Evolutionary conservation across 2,329 filamentous ascomycete genomes (phyloP), one percentile per base, ranked within the genome.

Genomic region (Lanzia echinophila): DNA sequence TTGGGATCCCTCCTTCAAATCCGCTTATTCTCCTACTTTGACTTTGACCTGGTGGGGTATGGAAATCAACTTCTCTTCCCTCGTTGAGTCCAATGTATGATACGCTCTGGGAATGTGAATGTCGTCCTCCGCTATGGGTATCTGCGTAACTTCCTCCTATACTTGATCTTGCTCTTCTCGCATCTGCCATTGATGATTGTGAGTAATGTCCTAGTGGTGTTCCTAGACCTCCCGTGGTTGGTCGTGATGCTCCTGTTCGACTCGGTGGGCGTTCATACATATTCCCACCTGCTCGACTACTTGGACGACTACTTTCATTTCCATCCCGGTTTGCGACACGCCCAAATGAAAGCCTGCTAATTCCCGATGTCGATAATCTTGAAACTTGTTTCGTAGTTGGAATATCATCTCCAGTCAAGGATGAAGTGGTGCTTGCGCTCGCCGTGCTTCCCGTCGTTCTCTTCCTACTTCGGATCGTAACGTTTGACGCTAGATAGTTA

Each of bases 391-490:
- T 79, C 48, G 63, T 58, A 44, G 71, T 73, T 4, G 69, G 66
- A 5, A 70, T 68, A 17, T 68, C 65, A 33, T 62, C 59, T 22
- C 51, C 55, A n/a, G 56, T 60, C 44, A 58, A 50, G 15, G 65
- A 65, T 13, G 65, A 60, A 47, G 50, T 47, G 7, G 50, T 52
- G 24, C 50, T 52, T 6, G 45, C 59, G 34, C 65, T 67, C 10
- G 58, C 57, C 22, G 73, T 68, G 65, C 60, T 73, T 49, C 81
- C 84, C 15, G 77, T 74, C 8, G 79, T 79, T 55, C 87, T 83
- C 71, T 89, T 88, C 60, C 81, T 81, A 64, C 82, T 84, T 50
- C 89, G 83, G 66, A 85, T 76, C 31, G 82, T 84, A 62, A 84
- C 75, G 48, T 78, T 78, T 3, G 81, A 73, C 44, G 82, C 80